Base-by-base conservation (phyloP, 208 protist genomes). In the Naegleria lovaniensis region DNA sequence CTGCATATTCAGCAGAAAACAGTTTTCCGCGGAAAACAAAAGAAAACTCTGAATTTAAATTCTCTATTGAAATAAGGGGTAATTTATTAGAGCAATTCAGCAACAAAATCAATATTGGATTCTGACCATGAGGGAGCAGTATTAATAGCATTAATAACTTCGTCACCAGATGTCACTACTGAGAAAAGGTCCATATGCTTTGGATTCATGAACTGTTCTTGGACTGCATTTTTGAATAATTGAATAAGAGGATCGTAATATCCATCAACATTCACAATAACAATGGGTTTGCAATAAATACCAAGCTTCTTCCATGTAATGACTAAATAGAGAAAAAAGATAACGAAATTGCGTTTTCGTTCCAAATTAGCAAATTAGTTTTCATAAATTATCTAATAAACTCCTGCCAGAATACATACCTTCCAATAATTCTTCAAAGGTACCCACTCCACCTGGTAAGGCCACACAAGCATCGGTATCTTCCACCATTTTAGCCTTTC, bases 371-470 rank as follows among this genome's bases (percentile, higher is more conserved):
- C n/a, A n/a, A n/a, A n/a, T n/a, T n/a, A 58, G 16, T 58, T 58
- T 16, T 16, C 16, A 6, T 58, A 58, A 58, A 22, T 22, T 58
- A 6, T 22, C 16, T 58, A 58, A 58, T 22, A 22, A 22, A 58
- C 16, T 58, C 6, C n/a, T n/a, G n/a, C n/a, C n/a, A 25, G 4
- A n/a, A 43, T 38, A 88, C 85, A 91, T 33, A n/a, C 43, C 85
- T 33, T 93, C 91, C 6, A 93, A 41, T 38, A 93, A 36, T 93
- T 93, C 92, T 48, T 93, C 92, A 36, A 92, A 85, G 7, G 92
- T 93, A 9, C 92, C 92, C 43, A 93, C 55, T 25, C 92, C 92
- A 11, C 92, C 92, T 29, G 92, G 92, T 40, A 93, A 88, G 16
- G 92, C 90, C 41, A 93, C 86, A 39, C 19, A 88, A 16, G 92